Evolutionary conservation across 139 green algal species (phyloP), one percentile per base, ranked within the genome.

Genomic region (Ulvella scutata): DNA sequence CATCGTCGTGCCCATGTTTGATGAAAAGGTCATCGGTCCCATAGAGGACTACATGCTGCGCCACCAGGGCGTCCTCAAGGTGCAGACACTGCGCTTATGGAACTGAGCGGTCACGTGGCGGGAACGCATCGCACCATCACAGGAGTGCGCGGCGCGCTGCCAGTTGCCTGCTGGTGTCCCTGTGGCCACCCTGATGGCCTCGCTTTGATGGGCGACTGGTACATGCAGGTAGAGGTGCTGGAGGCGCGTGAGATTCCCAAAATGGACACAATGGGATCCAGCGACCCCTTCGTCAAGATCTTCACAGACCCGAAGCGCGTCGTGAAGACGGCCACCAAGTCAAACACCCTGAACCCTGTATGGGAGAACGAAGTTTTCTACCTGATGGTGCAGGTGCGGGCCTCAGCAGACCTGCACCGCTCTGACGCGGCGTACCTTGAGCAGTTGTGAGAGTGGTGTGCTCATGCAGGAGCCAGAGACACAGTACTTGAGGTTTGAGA

Each of bases 1-100:
- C 33, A 60, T 87, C 7, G 84, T 87, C 73, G 73, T 80, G 51
- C 62, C 39, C n/a, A 77, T 77, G 33, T 17, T 79, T 3, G 72
- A 61, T 35, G 28, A 38, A 34, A 61, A 43, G 6, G 74, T 28
- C 73, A 61, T 40, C 26, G 37, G 73, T 7, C 31, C 73, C 0
- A 17, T 77, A 75, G 61, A 67, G 31, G 51, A 39, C 35, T 62
- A 35, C 28, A 81, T 77, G 61, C 79, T 76, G 3, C 77, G 82
- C 7, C 77, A 78, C 43, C 72, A 76, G 61, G 82, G 82, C 9
- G 73, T 86, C 37, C 43, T 86, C 9, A 74, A 74, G 6, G 77
- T 82, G 37, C 61, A 74, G 3, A 4, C 33, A 2, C 21, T 37
- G 72, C 36, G 4, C 1, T 0, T 20, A 1, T 31, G 7, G 3